Evolutionary conservation across 2,329 filamentous ascomycete genomes (phyloP).

Genomic region (Talaromyces sp.): DNA sequence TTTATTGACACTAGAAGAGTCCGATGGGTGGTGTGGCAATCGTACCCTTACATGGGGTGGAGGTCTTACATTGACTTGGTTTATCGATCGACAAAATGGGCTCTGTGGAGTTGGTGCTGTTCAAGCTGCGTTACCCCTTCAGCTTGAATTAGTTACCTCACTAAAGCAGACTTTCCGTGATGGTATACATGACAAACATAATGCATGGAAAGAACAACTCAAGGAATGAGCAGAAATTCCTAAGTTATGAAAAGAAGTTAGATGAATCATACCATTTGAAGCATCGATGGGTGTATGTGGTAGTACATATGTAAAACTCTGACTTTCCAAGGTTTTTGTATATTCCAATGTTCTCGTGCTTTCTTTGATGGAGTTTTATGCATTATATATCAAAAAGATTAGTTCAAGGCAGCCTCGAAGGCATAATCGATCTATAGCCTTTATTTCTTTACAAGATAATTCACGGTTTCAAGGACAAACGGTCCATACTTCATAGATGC

Average conservation of each 20-base stretch:
- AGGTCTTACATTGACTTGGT: conserved; percentile 52
- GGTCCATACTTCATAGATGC: conserved; percentile 8
- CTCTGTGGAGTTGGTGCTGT: conserved; percentile 49
- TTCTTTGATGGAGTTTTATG: too few species aligned
- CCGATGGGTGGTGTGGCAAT: conserved; percentile 49
- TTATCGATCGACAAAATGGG: conserved; percentile 53
- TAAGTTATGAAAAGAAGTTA: too few species aligned
- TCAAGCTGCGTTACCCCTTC: conserved; percentile 43
- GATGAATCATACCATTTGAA: too few species aligned
- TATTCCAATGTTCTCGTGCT: too few species aligned
- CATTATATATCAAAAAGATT: too few species aligned
- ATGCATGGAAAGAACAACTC: conserved; percentile 28
- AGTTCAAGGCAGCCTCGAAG: too few species aligned
- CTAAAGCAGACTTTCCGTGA: conserved; percentile 49
- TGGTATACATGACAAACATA: conserved; percentile 47
- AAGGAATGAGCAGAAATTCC: background rate
- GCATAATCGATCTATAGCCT: too few species aligned
- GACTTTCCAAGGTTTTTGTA: too few species aligned
- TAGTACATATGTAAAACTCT: too few species aligned
- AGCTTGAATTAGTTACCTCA: conserved; percentile 23
- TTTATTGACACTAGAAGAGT: conserved; percentile 44
- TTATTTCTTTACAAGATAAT: too few species aligned
- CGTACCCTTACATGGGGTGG: conserved; percentile 53
- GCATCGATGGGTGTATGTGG: too few species aligned
- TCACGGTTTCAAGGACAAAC: conserved; percentile 11